A percentile compares a stretch with the other conserved stretches of the same genome.
Conservation (phyloP, 495 filamentous ascomycete species). For the Aspergillus wentii region DNA sequence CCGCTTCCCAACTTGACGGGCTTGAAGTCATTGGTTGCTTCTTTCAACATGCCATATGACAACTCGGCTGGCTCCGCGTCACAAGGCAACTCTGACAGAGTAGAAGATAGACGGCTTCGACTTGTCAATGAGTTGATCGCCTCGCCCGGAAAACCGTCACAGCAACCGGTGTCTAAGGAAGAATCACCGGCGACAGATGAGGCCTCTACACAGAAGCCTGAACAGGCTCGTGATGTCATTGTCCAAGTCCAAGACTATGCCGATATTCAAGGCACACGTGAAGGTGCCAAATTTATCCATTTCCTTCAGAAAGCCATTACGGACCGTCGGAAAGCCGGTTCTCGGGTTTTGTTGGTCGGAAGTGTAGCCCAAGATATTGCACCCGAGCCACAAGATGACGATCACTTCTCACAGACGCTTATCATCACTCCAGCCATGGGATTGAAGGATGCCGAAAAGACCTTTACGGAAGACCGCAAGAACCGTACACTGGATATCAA, state of each 20-base stretch:
- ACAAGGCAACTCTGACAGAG: constrained; percentile 9
- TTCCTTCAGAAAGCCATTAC: constrained; percentile 68
- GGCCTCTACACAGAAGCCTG: constrained; percentile 3
- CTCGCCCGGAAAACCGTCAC: constrained; percentile 9
- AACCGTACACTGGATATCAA: constrained; percentile 58
- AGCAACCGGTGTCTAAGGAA: constrained; percentile 3
- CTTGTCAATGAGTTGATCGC: no score
- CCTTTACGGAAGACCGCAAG: constrained; percentile 38
- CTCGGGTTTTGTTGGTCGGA: constrained; percentile 72
- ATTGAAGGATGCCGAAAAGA: constrained; percentile 26
- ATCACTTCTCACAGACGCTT: constrained; percentile 45
- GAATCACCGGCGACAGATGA: constrained; percentile 8
- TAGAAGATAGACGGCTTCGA: constrained; percentile 28
- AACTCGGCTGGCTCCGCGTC: constrained; percentile 12
- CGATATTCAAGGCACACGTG: constrained; percentile 59
- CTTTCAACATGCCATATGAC: constrained; percentile 29
- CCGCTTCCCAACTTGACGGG: constrained; percentile 29
- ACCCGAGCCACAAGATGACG: constrained; percentile 26
- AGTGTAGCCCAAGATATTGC: constrained; percentile 42
- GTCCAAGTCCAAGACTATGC: constrained; percentile 78
- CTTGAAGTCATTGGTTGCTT: constrained; percentile 32
- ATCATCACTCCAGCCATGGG: constrained; percentile 45
- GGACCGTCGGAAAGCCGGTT: constrained; percentile 60
- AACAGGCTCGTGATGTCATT: constrained; percentile 46
- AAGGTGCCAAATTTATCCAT: constrained; percentile 57